Conservation (phyloP, 2,329 filamentous ascomycete species). For the Aspergillus uvarum region DNA sequence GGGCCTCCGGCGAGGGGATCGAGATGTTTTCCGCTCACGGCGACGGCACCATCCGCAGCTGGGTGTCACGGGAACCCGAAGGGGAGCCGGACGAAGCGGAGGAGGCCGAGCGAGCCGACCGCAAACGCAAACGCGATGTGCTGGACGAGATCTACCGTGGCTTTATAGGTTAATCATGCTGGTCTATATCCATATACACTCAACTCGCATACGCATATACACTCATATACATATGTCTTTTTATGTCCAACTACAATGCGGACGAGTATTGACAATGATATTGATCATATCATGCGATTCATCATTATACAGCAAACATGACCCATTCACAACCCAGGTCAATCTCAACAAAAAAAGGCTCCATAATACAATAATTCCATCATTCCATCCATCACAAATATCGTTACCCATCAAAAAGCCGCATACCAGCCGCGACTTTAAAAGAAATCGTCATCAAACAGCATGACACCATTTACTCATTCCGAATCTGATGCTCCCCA, state of each 20-base stretch:
- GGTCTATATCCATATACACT: too few relatives aligned
- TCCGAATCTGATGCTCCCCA: slow-evolving; percentile 30
- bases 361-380: neutral
- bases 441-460: neutral
- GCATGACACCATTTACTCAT: slow-evolving; percentile 14
- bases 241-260: neutral
- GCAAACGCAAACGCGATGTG: slow-evolving; percentile 71
- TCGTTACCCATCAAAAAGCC: neutral
- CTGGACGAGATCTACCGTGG: slow-evolving; percentile 78
- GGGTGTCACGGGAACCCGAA: slow-evolving; percentile 63
- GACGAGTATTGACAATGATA: neutral
- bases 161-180: slow-evolving; percentile 51
- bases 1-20: slow-evolving; percentile 55
- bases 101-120: slow-evolving; percentile 51
- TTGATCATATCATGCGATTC: neutral
- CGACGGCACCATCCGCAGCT: slow-evolving; percentile 79
- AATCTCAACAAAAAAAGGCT: neutral
- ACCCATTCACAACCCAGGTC: neutral
- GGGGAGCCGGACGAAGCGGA: slow-evolving; percentile 46
- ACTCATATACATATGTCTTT: neutral
- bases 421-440: neutral
- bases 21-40: slow-evolving; percentile 80
- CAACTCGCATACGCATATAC: neutral
- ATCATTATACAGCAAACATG: neutral
- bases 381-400: neutral